A percentile compares a stretch with the other conserved stretches of the same genome.
Evolutionary conservation across 1,284 basidiomycete genomes (phyloP).

Genomic region (Ceratobasidium sp.): DNA sequence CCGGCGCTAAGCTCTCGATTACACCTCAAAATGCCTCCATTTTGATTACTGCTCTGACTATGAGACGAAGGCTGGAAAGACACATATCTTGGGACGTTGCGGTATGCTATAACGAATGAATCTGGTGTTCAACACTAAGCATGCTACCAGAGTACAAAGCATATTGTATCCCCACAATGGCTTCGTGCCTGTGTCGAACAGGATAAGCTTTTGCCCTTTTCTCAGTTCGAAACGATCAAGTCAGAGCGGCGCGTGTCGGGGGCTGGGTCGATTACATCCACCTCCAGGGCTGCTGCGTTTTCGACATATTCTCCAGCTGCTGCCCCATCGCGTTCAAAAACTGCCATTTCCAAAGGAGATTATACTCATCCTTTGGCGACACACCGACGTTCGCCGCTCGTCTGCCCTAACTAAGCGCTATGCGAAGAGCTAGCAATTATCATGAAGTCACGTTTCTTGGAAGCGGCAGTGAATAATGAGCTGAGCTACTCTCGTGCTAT

Average conservation of each 20-base stretch:
- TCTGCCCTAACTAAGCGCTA: constrained; percentile 69
- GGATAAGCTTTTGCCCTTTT: constrained; percentile 41
- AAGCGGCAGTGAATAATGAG: constrained; percentile 68
- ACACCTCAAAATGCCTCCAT: constrained; percentile 63
- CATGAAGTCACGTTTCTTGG: constrained; percentile 62
- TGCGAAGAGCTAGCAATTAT: constrained; percentile 65
- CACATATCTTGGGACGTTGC: constrained; percentile 68
- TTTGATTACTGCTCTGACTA: constrained; percentile 67
- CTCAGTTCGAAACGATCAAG: constrained; percentile 43
- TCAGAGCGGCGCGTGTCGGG: constrained; percentile 8
- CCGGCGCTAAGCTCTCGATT: constrained; percentile 54
- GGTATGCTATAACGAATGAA: constrained; percentile 55
- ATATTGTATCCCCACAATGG: constrained; percentile 72
- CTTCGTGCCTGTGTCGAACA: constrained; percentile 61
- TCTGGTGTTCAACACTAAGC: neutral
- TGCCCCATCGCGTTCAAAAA: constrained; percentile 4
- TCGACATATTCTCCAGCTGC: constrained; percentile 1
- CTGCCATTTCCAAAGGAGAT: constrained; percentile 30
- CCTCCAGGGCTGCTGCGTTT: neutral
- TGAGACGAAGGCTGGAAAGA: constrained; percentile 69
- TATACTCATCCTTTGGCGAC: constrained; percentile 63
- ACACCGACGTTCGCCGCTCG: constrained; percentile 65
- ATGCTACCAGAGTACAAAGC: constrained; percentile 61
- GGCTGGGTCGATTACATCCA: neutral
- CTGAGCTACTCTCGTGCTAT: constrained; percentile 72